Percentiles rank a stretch among this genome's conserved stretches.
These are phyloP conservation scores for Penicillium argentinense DNA, from an alignment of 495 filamentous ascomycete species.

Conservation along the genomic window DNA sequence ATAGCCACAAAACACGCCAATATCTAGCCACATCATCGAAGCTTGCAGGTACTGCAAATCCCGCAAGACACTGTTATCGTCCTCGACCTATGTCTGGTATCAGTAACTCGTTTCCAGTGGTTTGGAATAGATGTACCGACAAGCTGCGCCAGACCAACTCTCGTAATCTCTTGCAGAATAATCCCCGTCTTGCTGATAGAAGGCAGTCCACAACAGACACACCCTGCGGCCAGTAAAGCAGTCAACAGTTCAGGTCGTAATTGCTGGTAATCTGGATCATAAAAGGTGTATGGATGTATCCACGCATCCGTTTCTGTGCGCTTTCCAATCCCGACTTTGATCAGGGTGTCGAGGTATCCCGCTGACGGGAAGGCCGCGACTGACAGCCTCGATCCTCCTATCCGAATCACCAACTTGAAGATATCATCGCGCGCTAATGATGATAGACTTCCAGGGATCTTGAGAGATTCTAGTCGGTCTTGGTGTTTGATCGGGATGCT, in stretches of 20 bases:
- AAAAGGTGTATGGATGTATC: slow-evolving; percentile 58
- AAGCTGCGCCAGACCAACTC: slow-evolving; percentile 45
- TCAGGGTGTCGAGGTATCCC: slow-evolving; percentile 54
- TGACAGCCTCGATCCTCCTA: slow-evolving; percentile 38
- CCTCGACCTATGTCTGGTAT: slow-evolving; percentile 47
- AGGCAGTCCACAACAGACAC: slow-evolving; percentile 49
- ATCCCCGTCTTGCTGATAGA: slow-evolving; percentile 59
- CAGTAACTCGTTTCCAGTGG: neutral
- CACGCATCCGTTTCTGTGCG: slow-evolving; percentile 51
- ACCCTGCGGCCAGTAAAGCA: slow-evolving; percentile 53
- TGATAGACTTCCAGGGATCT: slow-evolving; percentile 24
- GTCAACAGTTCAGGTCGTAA: slow-evolving; percentile 54
- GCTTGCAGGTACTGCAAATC: slow-evolving; percentile 56
- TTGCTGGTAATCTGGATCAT: slow-evolving; percentile 39
- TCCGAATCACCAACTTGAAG: slow-evolving; percentile 23
- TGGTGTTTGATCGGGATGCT: slow-evolving; percentile 20
- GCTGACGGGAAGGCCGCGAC: slow-evolving; percentile 57
- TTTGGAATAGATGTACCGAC: too few species aligned
- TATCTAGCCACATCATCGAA: slow-evolving; percentile 52
- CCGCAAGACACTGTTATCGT: slow-evolving; percentile 53
- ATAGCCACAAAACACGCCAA: slow-evolving; percentile 62
- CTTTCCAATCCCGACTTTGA: slow-evolving; percentile 60
- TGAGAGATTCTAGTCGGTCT: slow-evolving; percentile 17
- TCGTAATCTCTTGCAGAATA: slow-evolving; percentile 54
- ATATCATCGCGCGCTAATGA: slow-evolving; percentile 23